Percentiles rank a stretch among this genome's conserved stretches.
Evolutionary conservation across 768 basidiomycete genomes (phyloP).

Genomic region (Hemileccinum impolitum): DNA sequence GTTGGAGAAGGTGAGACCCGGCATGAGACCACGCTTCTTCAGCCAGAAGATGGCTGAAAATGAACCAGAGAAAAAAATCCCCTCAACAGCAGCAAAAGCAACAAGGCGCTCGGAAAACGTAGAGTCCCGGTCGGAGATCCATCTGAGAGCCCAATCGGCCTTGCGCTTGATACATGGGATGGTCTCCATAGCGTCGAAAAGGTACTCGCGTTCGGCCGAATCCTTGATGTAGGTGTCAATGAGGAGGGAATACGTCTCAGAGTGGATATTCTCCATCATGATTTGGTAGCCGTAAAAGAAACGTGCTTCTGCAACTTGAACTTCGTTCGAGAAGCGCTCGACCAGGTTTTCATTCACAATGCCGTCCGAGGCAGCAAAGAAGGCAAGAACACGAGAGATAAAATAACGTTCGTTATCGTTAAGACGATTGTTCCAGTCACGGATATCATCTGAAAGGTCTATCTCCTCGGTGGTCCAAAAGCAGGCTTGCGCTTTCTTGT

Average conservation of each 20-base stretch:
- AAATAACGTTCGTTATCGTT: conserved; percentile 82
- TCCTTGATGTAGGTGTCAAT: conserved; percentile 94
- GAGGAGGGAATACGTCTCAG: conserved; percentile 92
- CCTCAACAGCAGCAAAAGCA: conserved; percentile 94
- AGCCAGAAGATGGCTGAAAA: conserved; percentile 95
- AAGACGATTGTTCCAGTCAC: conserved; percentile 80
- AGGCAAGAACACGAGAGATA: conserved; percentile 87
- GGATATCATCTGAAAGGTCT: conserved; percentile 79
- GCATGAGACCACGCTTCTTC: conserved; percentile 96
- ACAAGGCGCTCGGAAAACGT: conserved; percentile 88
- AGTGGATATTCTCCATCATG: conserved; percentile 98
- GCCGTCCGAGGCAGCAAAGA: conserved; percentile 93
- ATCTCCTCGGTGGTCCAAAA: conserved; percentile 95
- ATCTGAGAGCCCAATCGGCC: conserved; percentile 89
- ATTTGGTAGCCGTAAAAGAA: conserved; percentile 98
- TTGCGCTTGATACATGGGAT: conserved; percentile 89
- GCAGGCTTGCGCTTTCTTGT: conserved; percentile 90
- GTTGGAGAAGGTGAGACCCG: conserved; percentile 91
- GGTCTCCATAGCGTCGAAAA: conserved; percentile 90
- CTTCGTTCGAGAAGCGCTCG: conserved; percentile 88
- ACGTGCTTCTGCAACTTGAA: conserved; percentile 86
- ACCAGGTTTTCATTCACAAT: conserved; percentile 95
- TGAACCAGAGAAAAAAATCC: conserved; percentile 92
- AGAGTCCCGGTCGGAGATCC: conserved; percentile 79
- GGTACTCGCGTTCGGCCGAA: conserved; percentile 59